Percentiles rank a stretch among this genome's conserved stretches.
Evolutionary conservation across 2,329 filamentous ascomycete genomes (phyloP).

Genomic region (Epichloe coenophiala): DNA sequence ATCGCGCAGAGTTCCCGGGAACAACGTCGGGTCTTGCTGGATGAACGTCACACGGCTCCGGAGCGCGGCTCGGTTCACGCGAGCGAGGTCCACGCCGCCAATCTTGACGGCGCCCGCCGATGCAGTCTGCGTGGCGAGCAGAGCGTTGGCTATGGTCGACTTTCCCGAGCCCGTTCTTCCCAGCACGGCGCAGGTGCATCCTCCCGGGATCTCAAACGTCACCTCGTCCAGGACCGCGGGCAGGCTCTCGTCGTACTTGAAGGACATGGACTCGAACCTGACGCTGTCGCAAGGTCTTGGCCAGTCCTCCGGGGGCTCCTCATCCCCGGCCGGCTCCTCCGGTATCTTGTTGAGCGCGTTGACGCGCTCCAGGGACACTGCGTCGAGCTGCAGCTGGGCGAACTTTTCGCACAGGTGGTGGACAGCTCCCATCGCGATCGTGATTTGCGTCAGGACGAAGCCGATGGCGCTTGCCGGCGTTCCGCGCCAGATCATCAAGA

Average conservation of each 20-base stretch:
- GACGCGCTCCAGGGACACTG: conserved; percentile 78
- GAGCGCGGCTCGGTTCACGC: conserved; percentile 40
- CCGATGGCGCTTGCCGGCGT: conserved; percentile 68
- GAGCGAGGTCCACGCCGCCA: conserved; percentile 37
- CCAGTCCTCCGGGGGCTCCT: conserved; percentile 68
- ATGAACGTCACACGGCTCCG: conserved; percentile 48
- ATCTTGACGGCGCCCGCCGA: conserved; percentile 37
- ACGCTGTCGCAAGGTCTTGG: conserved; percentile 60
- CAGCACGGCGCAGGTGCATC: conserved; percentile 51
- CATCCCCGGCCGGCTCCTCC: conserved; percentile 53
- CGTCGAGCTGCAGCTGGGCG: conserved; percentile 79
- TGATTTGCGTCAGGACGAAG: conserved; percentile 56
- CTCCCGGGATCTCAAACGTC: conserved; percentile 57
- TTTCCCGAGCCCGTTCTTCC: conserved; percentile 82
- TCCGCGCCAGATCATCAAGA: conserved; percentile 61
- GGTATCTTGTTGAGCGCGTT: conserved; percentile 70
- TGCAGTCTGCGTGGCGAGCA: conserved; percentile 42
- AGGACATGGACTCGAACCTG: conserved; percentile 61
- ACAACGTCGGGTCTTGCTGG: conserved; percentile 49
- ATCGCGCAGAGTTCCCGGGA: conserved; percentile 43
- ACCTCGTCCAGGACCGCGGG: conserved; percentile 58
- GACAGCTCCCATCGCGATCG: conserved; percentile 22
- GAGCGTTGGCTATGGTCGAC: conserved; percentile 54
- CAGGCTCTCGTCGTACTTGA: conserved; percentile 66
- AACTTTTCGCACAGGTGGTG: conserved; percentile 60